phyloP scores from a whole-genome alignment of 1,139 yeast genomes.

The Candida tropicalis region DNA sequence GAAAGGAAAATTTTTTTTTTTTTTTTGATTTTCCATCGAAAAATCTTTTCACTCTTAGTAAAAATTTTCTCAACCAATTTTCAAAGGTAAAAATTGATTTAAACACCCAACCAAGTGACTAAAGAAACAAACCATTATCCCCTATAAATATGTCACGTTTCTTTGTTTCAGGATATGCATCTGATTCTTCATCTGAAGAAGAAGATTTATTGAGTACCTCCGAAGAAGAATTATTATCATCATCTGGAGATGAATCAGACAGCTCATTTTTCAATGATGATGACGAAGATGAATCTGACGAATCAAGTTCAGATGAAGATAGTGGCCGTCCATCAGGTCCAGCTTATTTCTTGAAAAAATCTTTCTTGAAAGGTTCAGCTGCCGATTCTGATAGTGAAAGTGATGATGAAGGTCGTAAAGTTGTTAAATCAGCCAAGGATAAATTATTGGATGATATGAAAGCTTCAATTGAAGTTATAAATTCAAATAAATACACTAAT shows the following conservation, averaged over 20 bases:
- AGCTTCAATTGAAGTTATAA: constrained; percentile 66
- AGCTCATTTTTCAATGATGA: constrained; percentile 44
- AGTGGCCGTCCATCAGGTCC: constrained; percentile 54
- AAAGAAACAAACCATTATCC: background rate
- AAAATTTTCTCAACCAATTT: constrained; percentile 3
- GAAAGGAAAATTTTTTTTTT: constrained; percentile 5
- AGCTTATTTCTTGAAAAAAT: constrained; percentile 58
- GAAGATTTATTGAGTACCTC: constrained; percentile 74
- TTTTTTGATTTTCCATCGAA: constrained; percentile 7
- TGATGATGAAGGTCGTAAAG: constrained; percentile 74
- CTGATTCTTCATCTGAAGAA: constrained; percentile 73
- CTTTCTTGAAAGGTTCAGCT: constrained; percentile 53
- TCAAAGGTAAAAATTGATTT: too few species aligned
- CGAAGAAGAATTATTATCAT: constrained; percentile 61
- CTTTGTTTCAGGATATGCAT: constrained; percentile 66
- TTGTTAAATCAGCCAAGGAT: constrained; percentile 92
- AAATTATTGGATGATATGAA: constrained; percentile 88
- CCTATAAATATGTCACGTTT: constrained; percentile 63
- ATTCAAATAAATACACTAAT: constrained; percentile 66
- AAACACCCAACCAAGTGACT: background rate
- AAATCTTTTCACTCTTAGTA: constrained; percentile 8
- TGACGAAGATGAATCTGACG: constrained; percentile 42
- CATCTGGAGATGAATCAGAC: constrained; percentile 46
- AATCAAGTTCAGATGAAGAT: constrained; percentile 42
- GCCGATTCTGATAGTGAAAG: constrained; percentile 53